phyloP scores from a whole-genome alignment of 2,329 filamentous ascomycete species.

The Fusarium drepaniforme region DNA sequence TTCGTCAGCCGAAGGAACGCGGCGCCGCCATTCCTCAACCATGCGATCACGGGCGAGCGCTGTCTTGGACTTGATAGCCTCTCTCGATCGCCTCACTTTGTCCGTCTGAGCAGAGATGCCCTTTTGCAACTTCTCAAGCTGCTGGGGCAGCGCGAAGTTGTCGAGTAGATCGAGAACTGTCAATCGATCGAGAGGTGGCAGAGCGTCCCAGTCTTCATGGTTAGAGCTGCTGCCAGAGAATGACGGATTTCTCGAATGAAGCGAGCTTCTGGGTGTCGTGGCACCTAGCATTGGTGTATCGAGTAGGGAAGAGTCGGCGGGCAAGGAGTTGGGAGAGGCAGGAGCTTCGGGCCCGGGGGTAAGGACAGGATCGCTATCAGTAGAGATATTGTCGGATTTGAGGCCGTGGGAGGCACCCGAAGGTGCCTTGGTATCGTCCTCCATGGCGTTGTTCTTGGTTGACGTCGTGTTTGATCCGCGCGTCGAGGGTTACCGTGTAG shows the following conservation, averaged over 20 bases:
- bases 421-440: slow-evolving; percentile 42
- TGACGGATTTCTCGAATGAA: slow-evolving; percentile 81
- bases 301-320: slow-evolving; percentile 56
- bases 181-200: slow-evolving; percentile 89
- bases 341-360: slow-evolving; percentile 54
- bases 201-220: slow-evolving; percentile 88
- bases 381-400: slow-evolving; percentile 42
- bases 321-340: slow-evolving; percentile 57
- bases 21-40: slow-evolving; percentile 91
- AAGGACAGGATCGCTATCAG: slow-evolving; percentile 53
- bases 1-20: slow-evolving; percentile 89
- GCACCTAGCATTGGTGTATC: slow-evolving; percentile 66
- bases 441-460: slow-evolving; percentile 29
- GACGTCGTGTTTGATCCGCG: slow-evolving; percentile 7
- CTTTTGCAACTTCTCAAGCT: slow-evolving; percentile 90
- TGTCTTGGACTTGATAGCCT: slow-evolving; percentile 81
- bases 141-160: slow-evolving; percentile 90
- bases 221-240: slow-evolving; percentile 89
- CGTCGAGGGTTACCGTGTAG: slow-evolving; percentile 1
- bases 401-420: slow-evolving; percentile 27
- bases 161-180: slow-evolving; percentile 94
- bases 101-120: slow-evolving; percentile 86
- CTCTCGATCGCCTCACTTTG: slow-evolving; percentile 85
- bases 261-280: slow-evolving; percentile 61
- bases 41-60: slow-evolving; percentile 87